Conservation (phyloP, 768 basidiomycete species). For the Suillus placidus region DNA sequence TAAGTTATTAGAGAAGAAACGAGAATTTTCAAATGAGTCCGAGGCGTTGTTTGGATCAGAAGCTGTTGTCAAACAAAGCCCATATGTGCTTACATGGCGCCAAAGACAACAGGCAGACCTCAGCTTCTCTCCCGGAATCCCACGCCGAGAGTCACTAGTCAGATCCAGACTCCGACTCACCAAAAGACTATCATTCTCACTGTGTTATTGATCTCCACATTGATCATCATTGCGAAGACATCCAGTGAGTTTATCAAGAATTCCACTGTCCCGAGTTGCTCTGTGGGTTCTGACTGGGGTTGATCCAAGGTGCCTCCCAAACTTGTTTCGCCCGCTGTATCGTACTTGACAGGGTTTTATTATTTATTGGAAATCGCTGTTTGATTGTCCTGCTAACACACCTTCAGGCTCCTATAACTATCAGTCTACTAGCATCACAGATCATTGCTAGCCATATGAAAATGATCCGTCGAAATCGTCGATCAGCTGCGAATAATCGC, state of each 20-base stretch:
- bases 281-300: background rate
- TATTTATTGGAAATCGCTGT: background rate
- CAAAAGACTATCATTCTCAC: background rate
- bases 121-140: background rate
- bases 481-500: background rate
- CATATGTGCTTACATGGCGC: background rate
- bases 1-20: background rate
- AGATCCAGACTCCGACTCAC: too few relatives aligned
- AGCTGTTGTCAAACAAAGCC: conserved; percentile 1
- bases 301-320: background rate
- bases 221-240: background rate
- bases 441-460: background rate
- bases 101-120: background rate
- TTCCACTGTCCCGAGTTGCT: background rate
- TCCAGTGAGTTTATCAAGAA: background rate
- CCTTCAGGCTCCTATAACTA: background rate
- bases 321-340: background rate
- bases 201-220: background rate
- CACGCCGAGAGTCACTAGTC: background rate
- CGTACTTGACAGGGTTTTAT: background rate
- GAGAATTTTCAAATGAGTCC: background rate
- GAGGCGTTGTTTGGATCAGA: conserved; percentile 4
- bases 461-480: background rate
- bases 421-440: background rate
- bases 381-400: background rate